These are phyloP conservation scores for Auxenochlorella protothecoides DNA, from an alignment of 139 green algal species.

Conservation along the genomic window DNA sequence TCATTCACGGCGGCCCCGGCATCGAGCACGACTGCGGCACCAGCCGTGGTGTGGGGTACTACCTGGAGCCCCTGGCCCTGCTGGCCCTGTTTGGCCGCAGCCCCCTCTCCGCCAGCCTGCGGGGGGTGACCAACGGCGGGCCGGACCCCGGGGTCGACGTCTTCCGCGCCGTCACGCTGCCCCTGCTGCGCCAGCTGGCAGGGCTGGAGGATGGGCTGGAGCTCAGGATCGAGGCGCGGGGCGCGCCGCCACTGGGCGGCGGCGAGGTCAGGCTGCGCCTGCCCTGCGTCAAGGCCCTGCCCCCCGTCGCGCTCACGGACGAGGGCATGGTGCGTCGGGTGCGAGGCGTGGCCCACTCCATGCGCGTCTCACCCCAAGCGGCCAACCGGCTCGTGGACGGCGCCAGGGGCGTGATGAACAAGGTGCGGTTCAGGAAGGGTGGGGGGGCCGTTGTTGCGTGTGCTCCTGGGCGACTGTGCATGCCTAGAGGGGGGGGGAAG, in stretches of 20 bases:
- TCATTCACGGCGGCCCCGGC: constrained; percentile 55
- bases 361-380: constrained; percentile 64
- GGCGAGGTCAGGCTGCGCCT: constrained; percentile 71
- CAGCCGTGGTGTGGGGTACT: constrained; percentile 78
- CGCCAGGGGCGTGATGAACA: constrained; percentile 78
- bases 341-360: constrained; percentile 84
- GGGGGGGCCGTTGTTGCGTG: no score
- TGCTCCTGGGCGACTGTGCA: no score
- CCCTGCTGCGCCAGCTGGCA: constrained; percentile 61
- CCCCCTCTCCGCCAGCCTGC: constrained; percentile 68
- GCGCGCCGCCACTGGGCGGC: constrained; percentile 67
- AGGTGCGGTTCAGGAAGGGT: constrained; percentile 2
- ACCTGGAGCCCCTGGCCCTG: constrained; percentile 79
- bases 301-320: constrained; percentile 49
- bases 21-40: constrained; percentile 83
- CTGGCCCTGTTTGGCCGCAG: constrained; percentile 88
- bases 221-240: constrained; percentile 47
- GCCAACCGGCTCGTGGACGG: constrained; percentile 86
- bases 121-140: constrained; percentile 86
- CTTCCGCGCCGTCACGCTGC: constrained; percentile 82
- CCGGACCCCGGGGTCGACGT: constrained; percentile 75
- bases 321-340: constrained; percentile 95
- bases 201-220: constrained; percentile 60
- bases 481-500: no score
- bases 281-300: constrained; percentile 51